Conservation (phyloP, 129 eudicot species). For the Centella asiatica region DNA sequence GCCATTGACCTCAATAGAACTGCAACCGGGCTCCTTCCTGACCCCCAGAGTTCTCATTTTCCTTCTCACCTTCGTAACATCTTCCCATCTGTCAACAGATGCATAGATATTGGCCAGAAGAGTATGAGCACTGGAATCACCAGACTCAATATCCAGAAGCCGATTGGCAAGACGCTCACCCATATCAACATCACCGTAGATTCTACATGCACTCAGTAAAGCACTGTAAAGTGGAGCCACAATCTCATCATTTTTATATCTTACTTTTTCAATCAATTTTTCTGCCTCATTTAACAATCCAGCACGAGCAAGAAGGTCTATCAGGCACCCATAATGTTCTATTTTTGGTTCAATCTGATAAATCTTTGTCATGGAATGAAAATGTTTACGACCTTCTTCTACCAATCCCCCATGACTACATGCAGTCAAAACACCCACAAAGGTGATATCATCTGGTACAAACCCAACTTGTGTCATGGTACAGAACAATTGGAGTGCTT, state of each 20-base stretch:
- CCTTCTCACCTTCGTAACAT: slow-evolving; percentile 42
- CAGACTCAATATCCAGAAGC: not conserved
- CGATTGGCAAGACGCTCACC: slow-evolving; percentile 2
- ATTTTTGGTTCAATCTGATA: slow-evolving; percentile 2
- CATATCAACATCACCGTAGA: slow-evolving; percentile 4
- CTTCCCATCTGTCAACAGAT: slow-evolving; percentile 10
- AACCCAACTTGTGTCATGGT: slow-evolving; percentile 26
- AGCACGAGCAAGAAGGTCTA: slow-evolving; percentile 14
- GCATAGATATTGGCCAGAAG: slow-evolving; percentile 9
- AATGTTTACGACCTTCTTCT: slow-evolving; percentile 25
- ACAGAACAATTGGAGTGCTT: slow-evolving; percentile 22
- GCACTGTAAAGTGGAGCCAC: slow-evolving; percentile 14
- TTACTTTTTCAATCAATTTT: slow-evolving; percentile 29
- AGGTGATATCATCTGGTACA: slow-evolving; percentile 32
- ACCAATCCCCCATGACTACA: slow-evolving; percentile 38
- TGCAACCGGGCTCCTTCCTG: slow-evolving; percentile 11
- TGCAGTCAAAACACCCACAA: slow-evolving; percentile 30
- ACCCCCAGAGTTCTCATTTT: slow-evolving; percentile 29
- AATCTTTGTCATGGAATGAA: slow-evolving; percentile 9
- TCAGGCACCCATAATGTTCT: slow-evolving; percentile 47
- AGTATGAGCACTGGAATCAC: slow-evolving; percentile 6
- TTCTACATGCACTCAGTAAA: slow-evolving; percentile 7
- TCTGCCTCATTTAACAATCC: slow-evolving; percentile 35
- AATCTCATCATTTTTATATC: slow-evolving; percentile 26
- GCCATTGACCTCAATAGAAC: slow-evolving; percentile 10